phyloP scores from a whole-genome alignment of 1,284 basidiomycete genomes.

The Puccinia horiana region DNA sequence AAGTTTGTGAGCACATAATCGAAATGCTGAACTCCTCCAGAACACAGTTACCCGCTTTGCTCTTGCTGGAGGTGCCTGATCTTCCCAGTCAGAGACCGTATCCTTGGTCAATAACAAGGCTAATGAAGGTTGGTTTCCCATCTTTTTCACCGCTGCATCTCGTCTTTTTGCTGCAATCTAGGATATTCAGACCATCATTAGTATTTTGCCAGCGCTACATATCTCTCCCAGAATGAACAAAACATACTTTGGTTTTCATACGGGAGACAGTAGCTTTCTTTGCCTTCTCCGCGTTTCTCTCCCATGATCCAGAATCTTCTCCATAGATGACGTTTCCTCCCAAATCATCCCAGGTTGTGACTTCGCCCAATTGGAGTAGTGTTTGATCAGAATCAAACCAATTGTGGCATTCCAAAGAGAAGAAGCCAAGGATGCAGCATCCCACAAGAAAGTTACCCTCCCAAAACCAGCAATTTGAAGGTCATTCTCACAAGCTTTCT shows the following conservation, averaged over 20 bases:
- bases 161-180: slow-evolving; percentile 1
- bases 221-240: neutral
- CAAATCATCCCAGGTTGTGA: neutral
- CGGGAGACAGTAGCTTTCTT: neutral
- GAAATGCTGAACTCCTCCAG: neutral
- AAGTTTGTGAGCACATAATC: neutral
- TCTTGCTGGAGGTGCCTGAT: neutral
- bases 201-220: neutral
- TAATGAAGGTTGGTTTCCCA: neutral
- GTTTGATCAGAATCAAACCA: neutral
- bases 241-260: neutral
- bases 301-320: neutral
- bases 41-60: neutral
- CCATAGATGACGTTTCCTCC: neutral
- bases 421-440: neutral
- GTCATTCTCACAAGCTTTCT: neutral
- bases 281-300: neutral
- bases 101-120: neutral
- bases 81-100: neutral
- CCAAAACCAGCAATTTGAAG: slow-evolving; percentile 9
- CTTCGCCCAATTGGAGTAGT: slow-evolving; percentile 5
- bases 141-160: neutral
- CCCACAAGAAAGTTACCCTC: neutral
- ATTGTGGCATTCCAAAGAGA: neutral
- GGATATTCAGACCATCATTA: neutral